phyloP scores from a whole-genome alignment of 2,329 filamentous ascomycete genomes.

The Colletotrichum costaricense region DNA sequence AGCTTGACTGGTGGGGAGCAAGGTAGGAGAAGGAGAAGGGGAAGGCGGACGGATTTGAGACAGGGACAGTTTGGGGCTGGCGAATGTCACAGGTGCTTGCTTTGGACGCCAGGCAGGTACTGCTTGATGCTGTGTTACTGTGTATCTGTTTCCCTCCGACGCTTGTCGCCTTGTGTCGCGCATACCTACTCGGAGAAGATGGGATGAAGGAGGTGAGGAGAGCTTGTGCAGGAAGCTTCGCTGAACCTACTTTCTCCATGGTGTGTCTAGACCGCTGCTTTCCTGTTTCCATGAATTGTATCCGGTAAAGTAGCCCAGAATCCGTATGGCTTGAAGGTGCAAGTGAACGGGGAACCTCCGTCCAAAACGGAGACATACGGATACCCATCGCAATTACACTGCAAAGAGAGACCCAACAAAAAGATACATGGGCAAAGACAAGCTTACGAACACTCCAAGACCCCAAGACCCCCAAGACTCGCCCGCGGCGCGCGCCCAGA shows the following conservation, averaged over 20 bases:
- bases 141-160: slow-evolving; percentile 11
- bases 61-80: slow-evolving; percentile 25
- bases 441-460: slow-evolving; percentile 2
- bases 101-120: not conserved
- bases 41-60: slow-evolving; percentile 21
- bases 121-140: slow-evolving; percentile 16
- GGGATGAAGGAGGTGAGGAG: not conserved
- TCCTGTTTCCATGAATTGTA: not conserved
- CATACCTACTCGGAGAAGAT: not conserved
- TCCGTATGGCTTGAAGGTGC: too few relatives aligned
- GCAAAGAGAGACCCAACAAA: not conserved
- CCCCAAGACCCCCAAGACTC: not conserved
- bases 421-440: not conserved
- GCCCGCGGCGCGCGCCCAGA: slow-evolving; percentile 22
- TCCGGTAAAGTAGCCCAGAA: too few relatives aligned
- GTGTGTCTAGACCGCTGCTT: too few relatives aligned
- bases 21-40: not conserved
- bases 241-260: too few relatives aligned
- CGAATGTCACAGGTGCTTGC: not conserved
- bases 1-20: not conserved
- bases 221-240: not conserved
- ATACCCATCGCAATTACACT: not conserved
- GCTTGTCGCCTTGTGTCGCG: not conserved
- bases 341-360: not conserved
- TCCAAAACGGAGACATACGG: not conserved